Evolutionary conservation across 257 asterid species (phyloP).

Genomic region (Nemophila menziesii): DNA sequence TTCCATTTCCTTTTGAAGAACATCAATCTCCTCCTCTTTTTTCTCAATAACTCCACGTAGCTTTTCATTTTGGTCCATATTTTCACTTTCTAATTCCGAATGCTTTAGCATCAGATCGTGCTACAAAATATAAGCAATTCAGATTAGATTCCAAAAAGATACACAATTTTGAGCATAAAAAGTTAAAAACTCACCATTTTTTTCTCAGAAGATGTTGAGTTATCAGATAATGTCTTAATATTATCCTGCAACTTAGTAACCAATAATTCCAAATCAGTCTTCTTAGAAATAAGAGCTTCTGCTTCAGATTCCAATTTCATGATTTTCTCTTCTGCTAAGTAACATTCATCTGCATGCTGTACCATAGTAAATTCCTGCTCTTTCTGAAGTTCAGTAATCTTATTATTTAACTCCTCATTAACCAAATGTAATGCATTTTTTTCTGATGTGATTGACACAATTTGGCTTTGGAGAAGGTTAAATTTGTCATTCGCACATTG

Average conservation of each 20-base stretch:
- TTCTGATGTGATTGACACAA: slow-evolving; percentile 37
- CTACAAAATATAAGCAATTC: slow-evolving; percentile 40
- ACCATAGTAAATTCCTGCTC: slow-evolving; percentile 77
- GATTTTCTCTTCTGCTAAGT: slow-evolving; percentile 61
- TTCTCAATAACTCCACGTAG: slow-evolving; percentile 46
- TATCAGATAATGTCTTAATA: slow-evolving; percentile 41
- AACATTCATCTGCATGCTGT: slow-evolving; percentile 92
- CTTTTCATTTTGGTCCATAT: slow-evolving; percentile 41
- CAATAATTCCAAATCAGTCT: slow-evolving; percentile 48
- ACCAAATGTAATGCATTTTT: slow-evolving; percentile 42
- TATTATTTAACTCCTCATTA: slow-evolving; percentile 50
- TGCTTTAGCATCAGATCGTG: slow-evolving; percentile 49
- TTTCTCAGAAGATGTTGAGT: slow-evolving; percentile 48
- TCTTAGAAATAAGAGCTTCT: slow-evolving; percentile 46
- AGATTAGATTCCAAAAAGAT: slow-evolving; percentile 12
- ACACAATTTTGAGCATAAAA: slow-evolving; percentile 19
- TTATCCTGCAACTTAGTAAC: slow-evolving; percentile 50
- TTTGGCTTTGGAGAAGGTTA: slow-evolving; percentile 44
- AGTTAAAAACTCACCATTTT: slow-evolving; percentile 51
- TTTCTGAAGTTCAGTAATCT: slow-evolving; percentile 69
- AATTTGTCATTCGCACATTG: slow-evolving; percentile 52
- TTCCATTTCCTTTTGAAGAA: slow-evolving; percentile 44
- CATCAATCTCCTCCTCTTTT: slow-evolving; percentile 55
- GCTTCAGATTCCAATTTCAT: slow-evolving; percentile 62
- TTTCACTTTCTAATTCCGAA: slow-evolving; percentile 53